phyloP scores from a whole-genome alignment of 495 filamentous ascomycete genomes.

The Oidiodendron maius region DNA sequence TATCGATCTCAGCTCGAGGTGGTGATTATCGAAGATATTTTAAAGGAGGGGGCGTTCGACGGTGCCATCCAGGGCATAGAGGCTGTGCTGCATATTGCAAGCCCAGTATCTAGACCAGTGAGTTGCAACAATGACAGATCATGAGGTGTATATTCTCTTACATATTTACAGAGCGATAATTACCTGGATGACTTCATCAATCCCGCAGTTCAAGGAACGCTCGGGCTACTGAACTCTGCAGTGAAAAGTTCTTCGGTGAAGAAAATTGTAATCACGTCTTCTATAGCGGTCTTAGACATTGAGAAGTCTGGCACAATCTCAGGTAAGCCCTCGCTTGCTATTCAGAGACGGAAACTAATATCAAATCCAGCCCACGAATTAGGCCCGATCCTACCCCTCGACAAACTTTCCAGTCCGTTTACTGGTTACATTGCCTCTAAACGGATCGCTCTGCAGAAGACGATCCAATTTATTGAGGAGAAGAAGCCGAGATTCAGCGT shows the following conservation, averaged over 20 bases:
- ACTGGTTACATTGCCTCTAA: constrained; percentile 21
- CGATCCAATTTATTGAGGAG: constrained; percentile 31
- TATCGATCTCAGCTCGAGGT: constrained; percentile 28
- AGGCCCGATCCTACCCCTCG: neutral
- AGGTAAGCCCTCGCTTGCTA: neutral
- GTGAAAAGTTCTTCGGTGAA: constrained; percentile 25
- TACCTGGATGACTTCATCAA: constrained; percentile 21
- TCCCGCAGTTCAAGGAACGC: constrained; percentile 33
- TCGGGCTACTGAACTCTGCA: constrained; percentile 32
- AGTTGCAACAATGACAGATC: neutral
- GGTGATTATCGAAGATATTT: constrained; percentile 39
- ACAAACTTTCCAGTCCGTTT: constrained; percentile 7
- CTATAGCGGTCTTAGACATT: constrained; percentile 18
- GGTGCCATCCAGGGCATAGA: constrained; percentile 35
- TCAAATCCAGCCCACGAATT: neutral
- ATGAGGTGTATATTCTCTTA: constrained; percentile 20
- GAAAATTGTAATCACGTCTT: constrained; percentile 36
- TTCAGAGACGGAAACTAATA: neutral
- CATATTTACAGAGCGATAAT: constrained; percentile 3
- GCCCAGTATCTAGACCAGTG: constrained; percentile 12
- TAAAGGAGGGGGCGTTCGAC: constrained; percentile 34
- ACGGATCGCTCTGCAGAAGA: constrained; percentile 27
- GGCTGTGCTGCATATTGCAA: constrained; percentile 48
- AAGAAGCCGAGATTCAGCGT: constrained; percentile 37
- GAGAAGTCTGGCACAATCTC: neutral